phyloP scores from a whole-genome alignment of 805 yeast genomes.

The Candida pseudoglaebosa region DNA sequence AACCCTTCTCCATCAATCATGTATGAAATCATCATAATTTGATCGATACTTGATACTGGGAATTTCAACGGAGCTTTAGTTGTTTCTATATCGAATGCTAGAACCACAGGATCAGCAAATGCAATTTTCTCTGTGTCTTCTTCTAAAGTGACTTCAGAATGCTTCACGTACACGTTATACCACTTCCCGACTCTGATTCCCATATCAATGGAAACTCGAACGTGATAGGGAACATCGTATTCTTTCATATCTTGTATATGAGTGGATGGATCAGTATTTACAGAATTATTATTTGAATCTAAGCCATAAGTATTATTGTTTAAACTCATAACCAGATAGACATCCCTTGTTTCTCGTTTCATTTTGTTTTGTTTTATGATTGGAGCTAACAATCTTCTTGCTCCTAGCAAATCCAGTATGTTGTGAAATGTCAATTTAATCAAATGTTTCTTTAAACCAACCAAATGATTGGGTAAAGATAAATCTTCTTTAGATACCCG shows the following conservation, averaged over 20 bases:
- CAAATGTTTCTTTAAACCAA: constrained; percentile 65
- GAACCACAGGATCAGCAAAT: constrained; percentile 94
- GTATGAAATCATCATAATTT: constrained; percentile 97
- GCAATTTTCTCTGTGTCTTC: constrained; percentile 76
- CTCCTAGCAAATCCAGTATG: constrained; percentile 67
- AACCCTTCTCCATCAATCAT: constrained; percentile 99
- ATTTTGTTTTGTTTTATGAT: constrained; percentile 64
- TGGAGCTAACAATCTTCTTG: constrained; percentile 67
- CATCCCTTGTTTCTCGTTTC: constrained; percentile 58
- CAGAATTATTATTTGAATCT: constrained; percentile 9
- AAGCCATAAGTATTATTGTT: constrained; percentile 27
- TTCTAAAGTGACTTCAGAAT: constrained; percentile 49
- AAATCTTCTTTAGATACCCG: constrained; percentile 75
- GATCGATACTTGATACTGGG: constrained; percentile 88
- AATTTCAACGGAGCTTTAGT: constrained; percentile 94
- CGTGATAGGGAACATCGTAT: constrained; percentile 95
- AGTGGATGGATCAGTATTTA: constrained; percentile 51
- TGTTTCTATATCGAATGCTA: constrained; percentile 97
- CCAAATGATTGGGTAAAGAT: constrained; percentile 76
- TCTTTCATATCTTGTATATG: constrained; percentile 80
- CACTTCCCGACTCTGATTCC: constrained; percentile 91
- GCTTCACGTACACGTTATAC: constrained; percentile 73
- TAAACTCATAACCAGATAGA: constrained; percentile 56
- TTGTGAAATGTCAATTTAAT: constrained; percentile 72
- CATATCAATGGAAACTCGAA: constrained; percentile 89